Conservation (phyloP, 1,284 basidiomycete genomes). For the Boletus semigastroideus region DNA sequence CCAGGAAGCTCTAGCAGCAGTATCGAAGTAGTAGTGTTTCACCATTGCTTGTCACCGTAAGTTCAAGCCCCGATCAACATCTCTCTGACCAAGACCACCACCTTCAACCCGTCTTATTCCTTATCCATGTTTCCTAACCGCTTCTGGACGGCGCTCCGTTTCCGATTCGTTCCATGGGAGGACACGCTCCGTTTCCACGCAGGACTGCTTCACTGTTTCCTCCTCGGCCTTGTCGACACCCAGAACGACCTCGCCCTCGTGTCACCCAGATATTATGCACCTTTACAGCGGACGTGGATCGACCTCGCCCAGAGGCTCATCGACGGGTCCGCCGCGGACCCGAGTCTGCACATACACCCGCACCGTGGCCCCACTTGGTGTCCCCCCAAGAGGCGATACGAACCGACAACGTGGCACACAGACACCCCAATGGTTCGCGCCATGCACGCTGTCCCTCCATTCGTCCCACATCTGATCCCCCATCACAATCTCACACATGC, state of each 20-base stretch:
- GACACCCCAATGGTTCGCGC: not conserved
- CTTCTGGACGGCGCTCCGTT: not conserved
- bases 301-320: not conserved
- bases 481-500: not conserved
- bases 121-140: constrained; percentile 2
- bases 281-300: not conserved
- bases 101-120: not conserved
- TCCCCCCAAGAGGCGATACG: constrained; percentile 12
- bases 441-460: not conserved
- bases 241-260: not conserved
- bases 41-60: no score
- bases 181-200: constrained; percentile 17
- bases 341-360: not conserved
- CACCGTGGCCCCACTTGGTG: not conserved
- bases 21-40: no score
- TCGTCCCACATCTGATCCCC: not conserved
- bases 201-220: constrained; percentile 15
- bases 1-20: no score
- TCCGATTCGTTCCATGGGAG: constrained; percentile 3
- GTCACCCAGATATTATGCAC: not conserved
- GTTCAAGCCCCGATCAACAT: constrained; percentile 10
- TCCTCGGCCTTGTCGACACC: constrained; percentile 2
- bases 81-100: not conserved
- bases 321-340: not conserved
- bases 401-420: not conserved